Conservation (phyloP, 2,329 filamentous ascomycete species). For the Emmonsiellopsis sp. region DNA sequence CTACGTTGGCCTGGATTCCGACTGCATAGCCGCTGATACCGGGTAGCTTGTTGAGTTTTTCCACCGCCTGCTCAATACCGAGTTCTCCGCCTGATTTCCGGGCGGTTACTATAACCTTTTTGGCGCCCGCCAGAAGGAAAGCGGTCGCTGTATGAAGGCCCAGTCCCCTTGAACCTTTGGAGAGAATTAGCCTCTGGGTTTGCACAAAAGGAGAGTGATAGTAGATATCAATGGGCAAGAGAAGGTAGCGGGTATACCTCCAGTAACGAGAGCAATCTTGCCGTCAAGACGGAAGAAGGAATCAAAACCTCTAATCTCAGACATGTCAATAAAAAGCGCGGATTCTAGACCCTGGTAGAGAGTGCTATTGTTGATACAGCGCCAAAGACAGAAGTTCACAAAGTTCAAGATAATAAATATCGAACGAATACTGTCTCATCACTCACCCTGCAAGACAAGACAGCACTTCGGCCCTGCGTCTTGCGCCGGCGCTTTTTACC, state of each 20-base stretch:
- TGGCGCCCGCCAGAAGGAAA: constrained; percentile 31
- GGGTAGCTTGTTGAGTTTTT: constrained; percentile 27
- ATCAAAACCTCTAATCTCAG: constrained; percentile 38
- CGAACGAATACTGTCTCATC: neutral
- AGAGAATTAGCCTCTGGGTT: constrained; percentile 3
- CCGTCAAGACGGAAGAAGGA: constrained; percentile 76
- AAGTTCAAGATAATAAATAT: neutral
- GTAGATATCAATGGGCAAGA: neutral
- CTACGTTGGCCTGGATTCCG: constrained; percentile 68
- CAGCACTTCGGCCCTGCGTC: neutral
- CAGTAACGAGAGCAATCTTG: constrained; percentile 76
- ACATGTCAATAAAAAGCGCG: neutral
- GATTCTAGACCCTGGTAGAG: no score
- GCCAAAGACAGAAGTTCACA: neutral
- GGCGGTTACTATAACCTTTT: constrained; percentile 29
- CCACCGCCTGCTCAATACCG: constrained; percentile 29
- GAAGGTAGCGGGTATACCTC: constrained; percentile 21
- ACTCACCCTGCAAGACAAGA: neutral
- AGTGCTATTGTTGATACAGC: neutral
- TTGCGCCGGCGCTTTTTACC: neutral
- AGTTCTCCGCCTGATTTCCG: constrained; percentile 28
- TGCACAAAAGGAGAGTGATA: neutral
- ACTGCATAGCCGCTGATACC: constrained; percentile 48
- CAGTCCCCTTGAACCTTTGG: constrained; percentile 61
- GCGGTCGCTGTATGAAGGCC: constrained; percentile 69